These are phyloP conservation scores for Nicotiana obtusifolia DNA, from an alignment of 257 asterid genomes.

Conservation along the genomic window DNA sequence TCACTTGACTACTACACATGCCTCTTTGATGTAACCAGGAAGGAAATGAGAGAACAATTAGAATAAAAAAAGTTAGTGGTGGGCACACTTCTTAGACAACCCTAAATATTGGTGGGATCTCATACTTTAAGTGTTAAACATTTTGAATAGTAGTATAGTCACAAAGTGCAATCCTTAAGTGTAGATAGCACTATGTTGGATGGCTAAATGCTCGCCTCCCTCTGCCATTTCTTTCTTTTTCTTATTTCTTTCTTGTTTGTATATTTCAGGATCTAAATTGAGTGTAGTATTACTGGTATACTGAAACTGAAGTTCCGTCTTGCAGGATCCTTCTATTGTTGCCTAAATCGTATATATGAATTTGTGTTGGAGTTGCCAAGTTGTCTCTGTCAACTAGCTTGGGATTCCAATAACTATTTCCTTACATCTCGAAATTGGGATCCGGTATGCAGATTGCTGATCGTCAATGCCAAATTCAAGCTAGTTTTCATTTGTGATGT, in stretches of 20 bases:
- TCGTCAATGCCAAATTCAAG: neutral
- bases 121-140: neutral
- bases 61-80: neutral
- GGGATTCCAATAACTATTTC: neutral
- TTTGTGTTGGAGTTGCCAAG: conserved; percentile 5
- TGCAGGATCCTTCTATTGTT: conserved; percentile 34
- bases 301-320: neutral
- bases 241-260: neutral
- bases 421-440: neutral
- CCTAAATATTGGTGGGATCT: neutral
- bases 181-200: neutral
- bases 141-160: neutral
- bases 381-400: conserved; percentile 4
- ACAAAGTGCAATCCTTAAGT: neutral
- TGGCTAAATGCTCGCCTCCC: neutral
- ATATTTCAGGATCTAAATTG: neutral
- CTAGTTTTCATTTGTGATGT: neutral
- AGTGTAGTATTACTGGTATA: neutral
- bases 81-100: neutral
- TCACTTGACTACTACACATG: neutral
- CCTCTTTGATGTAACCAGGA: conserved; percentile 4
- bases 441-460: neutral
- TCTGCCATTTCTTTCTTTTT: conserved; percentile 1
- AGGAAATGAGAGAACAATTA: neutral
- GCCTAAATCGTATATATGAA: conserved; percentile 7